Conservation (phyloP, 768 basidiomycete genomes). For the Ephemerocybe angulata region DNA sequence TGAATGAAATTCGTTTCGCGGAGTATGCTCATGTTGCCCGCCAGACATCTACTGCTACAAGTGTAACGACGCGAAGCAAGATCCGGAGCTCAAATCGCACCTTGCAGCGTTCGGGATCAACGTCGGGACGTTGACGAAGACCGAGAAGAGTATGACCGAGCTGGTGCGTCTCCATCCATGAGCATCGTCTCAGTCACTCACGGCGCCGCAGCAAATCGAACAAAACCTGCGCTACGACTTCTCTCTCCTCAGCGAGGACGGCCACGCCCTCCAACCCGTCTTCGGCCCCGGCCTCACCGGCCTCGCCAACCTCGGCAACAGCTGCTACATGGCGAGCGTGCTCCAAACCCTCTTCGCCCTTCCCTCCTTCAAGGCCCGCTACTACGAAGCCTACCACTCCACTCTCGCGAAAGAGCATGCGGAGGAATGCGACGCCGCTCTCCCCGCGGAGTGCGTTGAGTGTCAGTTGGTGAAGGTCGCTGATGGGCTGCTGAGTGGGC, state of each 20-base stretch:
- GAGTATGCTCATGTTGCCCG: background rate
- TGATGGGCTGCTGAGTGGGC: constrained; percentile 89
- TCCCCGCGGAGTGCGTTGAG: constrained; percentile 86
- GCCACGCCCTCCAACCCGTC: constrained; percentile 81
- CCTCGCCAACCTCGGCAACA: constrained; percentile 89
- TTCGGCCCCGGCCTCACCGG: constrained; percentile 90
- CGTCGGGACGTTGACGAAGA: constrained; percentile 76
- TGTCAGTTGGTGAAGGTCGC: constrained; percentile 93
- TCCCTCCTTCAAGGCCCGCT: constrained; percentile 70
- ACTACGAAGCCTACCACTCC: constrained; percentile 50
- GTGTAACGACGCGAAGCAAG: constrained; percentile 80
- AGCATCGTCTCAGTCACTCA: background rate
- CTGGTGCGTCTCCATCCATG: constrained; percentile 47
- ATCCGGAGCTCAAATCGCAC: constrained; percentile 72
- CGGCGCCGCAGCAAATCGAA: constrained; percentile 75
- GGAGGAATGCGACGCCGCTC: constrained; percentile 53
- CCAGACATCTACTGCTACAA: constrained; percentile 90
- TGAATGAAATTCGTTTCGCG: background rate
- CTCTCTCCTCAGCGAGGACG: constrained; percentile 81
- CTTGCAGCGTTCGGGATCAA: constrained; percentile 85
- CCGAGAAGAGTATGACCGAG: constrained; percentile 96
- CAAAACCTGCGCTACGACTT: constrained; percentile 96
- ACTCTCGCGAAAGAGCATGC: constrained; percentile 36
- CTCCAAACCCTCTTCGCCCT: constrained; percentile 85
- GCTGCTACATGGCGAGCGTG: constrained; percentile 97